These are phyloP conservation scores for Debaryomyces castellii DNA, from an alignment of 805 yeast species.

Conservation along the genomic window DNA sequence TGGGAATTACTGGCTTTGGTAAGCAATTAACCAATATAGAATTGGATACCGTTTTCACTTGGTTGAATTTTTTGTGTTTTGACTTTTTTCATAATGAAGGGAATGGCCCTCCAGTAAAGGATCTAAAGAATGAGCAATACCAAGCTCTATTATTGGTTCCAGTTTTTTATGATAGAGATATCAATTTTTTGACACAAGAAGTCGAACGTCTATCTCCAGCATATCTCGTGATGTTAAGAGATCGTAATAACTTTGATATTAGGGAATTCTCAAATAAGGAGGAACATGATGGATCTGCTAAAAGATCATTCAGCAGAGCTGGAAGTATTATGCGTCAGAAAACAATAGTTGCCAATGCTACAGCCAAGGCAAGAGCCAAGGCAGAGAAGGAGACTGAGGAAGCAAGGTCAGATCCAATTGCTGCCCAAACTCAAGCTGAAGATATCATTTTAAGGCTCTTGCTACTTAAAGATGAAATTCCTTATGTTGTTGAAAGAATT, in stretches of 20 bases:
- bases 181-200: slow-evolving; percentile 50
- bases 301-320: slow-evolving; percentile 28
- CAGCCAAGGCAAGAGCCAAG: slow-evolving; percentile 51
- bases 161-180: slow-evolving; percentile 57
- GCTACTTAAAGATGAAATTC: slow-evolving; percentile 60
- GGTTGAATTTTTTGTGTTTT: slow-evolving; percentile 64
- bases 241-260: slow-evolving; percentile 44
- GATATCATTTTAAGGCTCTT: slow-evolving; percentile 73
- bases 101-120: slow-evolving; percentile 71
- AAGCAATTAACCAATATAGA: slow-evolving; percentile 58
- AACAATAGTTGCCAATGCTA: slow-evolving; percentile 72
- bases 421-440: slow-evolving; percentile 49
- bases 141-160: slow-evolving; percentile 65
- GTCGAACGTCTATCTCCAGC: slow-evolving; percentile 59
- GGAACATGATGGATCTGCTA: slow-evolving; percentile 1
- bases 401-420: slow-evolving; percentile 41
- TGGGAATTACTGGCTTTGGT: slow-evolving; percentile 49
- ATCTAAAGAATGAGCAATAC: slow-evolving; percentile 60
- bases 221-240: slow-evolving; percentile 48
- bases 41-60: slow-evolving; percentile 63
- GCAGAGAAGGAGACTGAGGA: slow-evolving; percentile 45
- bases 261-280: slow-evolving; percentile 1
- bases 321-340: slow-evolving; percentile 58
- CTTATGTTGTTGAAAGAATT: slow-evolving; percentile 58
- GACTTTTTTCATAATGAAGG: slow-evolving; percentile 82